Percentiles rank a stretch among this genome's conserved stretches.
Evolutionary conservation across 345 rosid genomes (phyloP).

Genomic region (Ailanthus altissimus): DNA sequence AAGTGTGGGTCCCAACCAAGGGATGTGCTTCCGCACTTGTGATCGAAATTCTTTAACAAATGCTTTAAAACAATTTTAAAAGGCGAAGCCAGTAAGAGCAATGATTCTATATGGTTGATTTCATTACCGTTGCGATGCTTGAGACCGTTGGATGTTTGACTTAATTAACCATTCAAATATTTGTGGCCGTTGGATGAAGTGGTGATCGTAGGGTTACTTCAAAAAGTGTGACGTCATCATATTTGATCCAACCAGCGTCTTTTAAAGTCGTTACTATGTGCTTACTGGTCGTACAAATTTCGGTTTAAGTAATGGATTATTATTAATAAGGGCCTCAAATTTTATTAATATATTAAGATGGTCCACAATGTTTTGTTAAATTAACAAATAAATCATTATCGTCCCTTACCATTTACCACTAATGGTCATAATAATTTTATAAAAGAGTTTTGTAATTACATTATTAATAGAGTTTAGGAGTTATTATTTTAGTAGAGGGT

Average conservation of each 20-base stretch:
- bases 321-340: background rate
- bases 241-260: slow-evolving; percentile 33
- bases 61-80: slow-evolving; percentile 29
- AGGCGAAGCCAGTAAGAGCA: background rate
- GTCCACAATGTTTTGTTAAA: background rate
- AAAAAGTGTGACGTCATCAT: slow-evolving; percentile 19
- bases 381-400: no score
- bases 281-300: background rate
- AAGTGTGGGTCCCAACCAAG: slow-evolving; percentile 34
- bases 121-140: background rate
- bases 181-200: slow-evolving; percentile 11
- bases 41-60: slow-evolving; percentile 53
- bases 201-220: background rate
- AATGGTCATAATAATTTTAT: no score
- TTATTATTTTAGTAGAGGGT: no score
- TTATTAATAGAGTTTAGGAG: no score
- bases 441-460: no score
- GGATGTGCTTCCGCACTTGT: slow-evolving; percentile 46
- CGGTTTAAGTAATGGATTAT: background rate
- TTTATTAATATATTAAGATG: background rate
- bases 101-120: background rate
- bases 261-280: background rate
- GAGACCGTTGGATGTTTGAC: slow-evolving; percentile 12
- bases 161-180: no score
- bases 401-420: no score